phyloP scores from a whole-genome alignment of 2,329 filamentous ascomycete genomes.

The Sporothrix brunneoviolacea region DNA sequence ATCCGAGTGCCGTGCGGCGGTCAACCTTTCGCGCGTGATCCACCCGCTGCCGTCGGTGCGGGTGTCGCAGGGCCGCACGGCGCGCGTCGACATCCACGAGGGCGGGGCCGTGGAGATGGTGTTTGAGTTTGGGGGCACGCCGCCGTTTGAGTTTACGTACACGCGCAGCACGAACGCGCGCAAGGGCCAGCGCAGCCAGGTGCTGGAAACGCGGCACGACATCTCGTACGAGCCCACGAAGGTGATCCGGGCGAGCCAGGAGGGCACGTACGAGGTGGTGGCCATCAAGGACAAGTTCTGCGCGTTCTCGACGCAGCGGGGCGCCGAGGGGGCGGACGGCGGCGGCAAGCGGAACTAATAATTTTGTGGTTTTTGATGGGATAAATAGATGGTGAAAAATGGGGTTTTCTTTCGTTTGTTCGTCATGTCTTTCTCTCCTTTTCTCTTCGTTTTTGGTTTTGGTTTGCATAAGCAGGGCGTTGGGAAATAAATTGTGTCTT shows the following conservation, averaged over 20 bases:
- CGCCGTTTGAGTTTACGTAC: constrained; percentile 97
- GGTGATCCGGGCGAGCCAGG: constrained; percentile 76
- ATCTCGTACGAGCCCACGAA: constrained; percentile 75
- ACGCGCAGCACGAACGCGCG: constrained; percentile 79
- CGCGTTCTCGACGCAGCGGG: constrained; percentile 70
- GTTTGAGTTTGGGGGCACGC: constrained; percentile 92
- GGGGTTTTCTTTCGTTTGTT: not conserved
- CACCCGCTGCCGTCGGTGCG: constrained; percentile 88
- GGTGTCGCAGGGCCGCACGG: constrained; percentile 75
- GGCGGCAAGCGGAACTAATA: constrained; percentile 27
- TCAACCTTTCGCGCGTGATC: constrained; percentile 73
- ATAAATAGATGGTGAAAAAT: not conserved
- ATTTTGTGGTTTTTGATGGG: constrained; percentile 22
- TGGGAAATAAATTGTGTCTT: constrained; percentile 12
- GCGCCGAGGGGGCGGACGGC: constrained; percentile 39
- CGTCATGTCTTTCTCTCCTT: not conserved
- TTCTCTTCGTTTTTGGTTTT: not conserved
- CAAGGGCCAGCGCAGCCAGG: constrained; percentile 67
- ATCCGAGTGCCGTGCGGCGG: constrained; percentile 75
- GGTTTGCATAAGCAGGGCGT: constrained; percentile 17
- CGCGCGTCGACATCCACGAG: constrained; percentile 89
- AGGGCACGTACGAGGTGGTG: constrained; percentile 96
- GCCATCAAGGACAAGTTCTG: constrained; percentile 92
- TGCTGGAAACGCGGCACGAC: constrained; percentile 89
- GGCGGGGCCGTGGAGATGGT: constrained; percentile 88